Percentiles rank a stretch among this genome's conserved stretches.
Conservation (phyloP, 2,329 filamentous ascomycete species). For the Colletotrichum sp. region DNA sequence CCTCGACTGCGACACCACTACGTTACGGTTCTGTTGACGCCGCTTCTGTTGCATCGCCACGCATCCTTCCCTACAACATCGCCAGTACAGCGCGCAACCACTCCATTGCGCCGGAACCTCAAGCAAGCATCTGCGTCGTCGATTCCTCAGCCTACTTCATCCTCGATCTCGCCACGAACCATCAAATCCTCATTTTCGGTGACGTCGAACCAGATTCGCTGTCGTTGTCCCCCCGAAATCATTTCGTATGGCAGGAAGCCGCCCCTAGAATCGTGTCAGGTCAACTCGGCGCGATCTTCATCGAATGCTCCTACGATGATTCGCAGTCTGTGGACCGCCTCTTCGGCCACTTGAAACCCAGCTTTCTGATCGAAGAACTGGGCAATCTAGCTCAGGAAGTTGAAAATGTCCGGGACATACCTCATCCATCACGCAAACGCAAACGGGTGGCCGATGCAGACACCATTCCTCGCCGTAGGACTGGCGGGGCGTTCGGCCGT, state of each 20-base stretch:
- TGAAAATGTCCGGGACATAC: conserved; percentile 48
- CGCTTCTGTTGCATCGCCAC: conserved; percentile 25
- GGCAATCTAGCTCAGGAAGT: conserved; percentile 74
- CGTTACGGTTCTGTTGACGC: conserved; percentile 35
- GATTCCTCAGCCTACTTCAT: conserved; percentile 96
- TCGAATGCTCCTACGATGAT: conserved; percentile 94
- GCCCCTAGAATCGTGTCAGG: conserved; percentile 82
- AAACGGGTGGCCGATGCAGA: conserved; percentile 59
- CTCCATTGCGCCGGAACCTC: conserved; percentile 9
- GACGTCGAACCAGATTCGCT: conserved; percentile 93
- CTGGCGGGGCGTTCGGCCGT: conserved; percentile 17
- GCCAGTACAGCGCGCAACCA: background rate
- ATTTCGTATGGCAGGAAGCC: conserved; percentile 85
- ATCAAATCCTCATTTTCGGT: conserved; percentile 91
- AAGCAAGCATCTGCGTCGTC: conserved; percentile 69
- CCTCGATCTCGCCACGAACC: conserved; percentile 70
- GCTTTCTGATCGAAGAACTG: conserved; percentile 83
- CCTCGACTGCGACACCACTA: conserved; percentile 14
- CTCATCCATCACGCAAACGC: conserved; percentile 60
- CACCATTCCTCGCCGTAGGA: conserved; percentile 22
- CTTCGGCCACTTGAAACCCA: conserved; percentile 88
- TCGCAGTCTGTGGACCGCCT: conserved; percentile 77
- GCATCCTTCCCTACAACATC: conserved; percentile 13
- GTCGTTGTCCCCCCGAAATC: conserved; percentile 80
- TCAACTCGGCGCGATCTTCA: conserved; percentile 81